Conservation (phyloP, 2,329 filamentous ascomycete species). For the Diplodia corticola region DNA sequence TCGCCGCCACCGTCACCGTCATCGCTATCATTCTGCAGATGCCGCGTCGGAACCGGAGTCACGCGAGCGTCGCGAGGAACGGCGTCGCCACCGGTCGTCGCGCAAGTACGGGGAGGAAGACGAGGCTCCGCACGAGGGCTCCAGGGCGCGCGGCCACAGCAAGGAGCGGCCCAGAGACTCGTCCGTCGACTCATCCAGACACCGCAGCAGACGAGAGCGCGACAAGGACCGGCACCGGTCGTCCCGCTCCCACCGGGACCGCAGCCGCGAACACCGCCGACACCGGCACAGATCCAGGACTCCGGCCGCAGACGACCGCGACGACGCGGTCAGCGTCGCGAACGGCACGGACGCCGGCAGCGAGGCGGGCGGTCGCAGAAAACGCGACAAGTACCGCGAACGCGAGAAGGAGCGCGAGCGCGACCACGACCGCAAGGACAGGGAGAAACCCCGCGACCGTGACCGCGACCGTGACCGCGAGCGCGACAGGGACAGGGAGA, state of each 20-base stretch:
- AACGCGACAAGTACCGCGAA: slow-evolving; percentile 34
- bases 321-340: slow-evolving; percentile 33
- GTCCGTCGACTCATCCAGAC: slow-evolving; percentile 55
- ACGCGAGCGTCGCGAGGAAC: slow-evolving; percentile 41
- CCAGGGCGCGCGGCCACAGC: slow-evolving; percentile 34
- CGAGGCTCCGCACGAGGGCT: slow-evolving; percentile 46
- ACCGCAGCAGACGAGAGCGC: slow-evolving; percentile 55
- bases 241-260: slow-evolving; percentile 49
- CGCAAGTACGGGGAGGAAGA: slow-evolving; percentile 39
- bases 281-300: slow-evolving; percentile 45
- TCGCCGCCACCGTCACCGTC: slow-evolving; percentile 51
- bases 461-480: slow-evolving; percentile 56
- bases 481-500: slow-evolving; percentile 44
- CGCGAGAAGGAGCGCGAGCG: slow-evolving; percentile 46
- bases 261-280: slow-evolving; percentile 47
- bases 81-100: slow-evolving; percentile 52
- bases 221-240: slow-evolving; percentile 44
- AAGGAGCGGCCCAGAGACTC: slow-evolving; percentile 63
- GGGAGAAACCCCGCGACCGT: slow-evolving; percentile 41
- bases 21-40: slow-evolving; percentile 56
- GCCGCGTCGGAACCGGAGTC: slow-evolving; percentile 33
- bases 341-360: slow-evolving; percentile 32
- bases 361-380: slow-evolving; percentile 35
- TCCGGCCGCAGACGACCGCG: slow-evolving; percentile 32
- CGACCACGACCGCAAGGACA: slow-evolving; percentile 38